Evolutionary conservation across 2,329 filamentous ascomycete genomes (phyloP), one percentile per base, ranked within the genome.

Genomic region (Pseudocercospora fijiensis): DNA sequence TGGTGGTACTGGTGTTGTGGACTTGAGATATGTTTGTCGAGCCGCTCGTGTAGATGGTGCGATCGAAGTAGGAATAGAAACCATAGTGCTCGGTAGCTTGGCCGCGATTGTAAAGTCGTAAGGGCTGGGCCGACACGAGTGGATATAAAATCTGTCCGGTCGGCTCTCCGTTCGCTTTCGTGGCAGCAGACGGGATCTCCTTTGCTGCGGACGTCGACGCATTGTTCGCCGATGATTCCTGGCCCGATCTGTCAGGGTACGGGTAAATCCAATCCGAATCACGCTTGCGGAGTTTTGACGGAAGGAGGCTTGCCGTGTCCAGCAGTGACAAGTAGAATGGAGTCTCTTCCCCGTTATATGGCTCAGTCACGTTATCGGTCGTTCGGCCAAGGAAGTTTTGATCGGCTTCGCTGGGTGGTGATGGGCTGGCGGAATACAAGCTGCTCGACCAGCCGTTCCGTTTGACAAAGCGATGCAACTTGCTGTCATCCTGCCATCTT

Each of bases 41-140:
- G 16, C 86, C 87, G 70, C 88, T 86, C 66, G 96, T 82, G 80
- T 94, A 96, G 67, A 96, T 91, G 8, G 89, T 90, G 68, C 92
- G 91, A 78, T 92, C 88, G 77, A 90, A 98, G 81, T 96, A 96
- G 0, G 86, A 90, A 79, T 96, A 97, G 79, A 97, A 97, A 18
- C 91, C 92, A 76, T 96, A 97, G 78, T 96, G 92, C 76, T 98
- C 94, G 0, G 88, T 89, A 1, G 84, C 80, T 27, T 90, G 81
- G 18, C 90, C 92, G 20, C 92, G 90, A 75, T 98, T 91, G 76
- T 88, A 98, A 0, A 98, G 84, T 1, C 90, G 86, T 11, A 98
- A 81, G 0, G 92, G 94, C 72, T 98, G 95, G 64, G 80, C 78
- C 0, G 82, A 78, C 0, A 90, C 85, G 7, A 85, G 81, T 0